Base-by-base conservation (phyloP, 208 protist species). In the Trypanosoma boissoni region DNA sequence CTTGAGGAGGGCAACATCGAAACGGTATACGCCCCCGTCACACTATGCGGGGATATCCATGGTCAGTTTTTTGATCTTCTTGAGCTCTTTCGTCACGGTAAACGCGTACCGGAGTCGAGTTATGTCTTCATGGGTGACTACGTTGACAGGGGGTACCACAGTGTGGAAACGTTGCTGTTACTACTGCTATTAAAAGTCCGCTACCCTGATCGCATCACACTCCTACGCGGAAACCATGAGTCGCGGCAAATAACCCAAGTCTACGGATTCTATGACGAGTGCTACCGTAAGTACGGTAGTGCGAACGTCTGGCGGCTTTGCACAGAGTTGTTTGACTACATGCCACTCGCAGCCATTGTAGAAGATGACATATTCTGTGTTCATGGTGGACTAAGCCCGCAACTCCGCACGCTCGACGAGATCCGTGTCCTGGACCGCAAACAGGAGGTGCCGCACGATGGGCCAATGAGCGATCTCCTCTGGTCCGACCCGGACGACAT, bases 41-140 rank as follows among this genome's bases (percentile, higher is more conserved):
- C 97, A 0, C 95, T 99, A 1, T 99, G 97, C 74, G 99, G 99
- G 18, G 99, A 99, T 75, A 98, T 99, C 48, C 99, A 99, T 73
- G 99, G 98, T 0, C 98, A 99, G 82, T 99, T 99, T 57, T 98
- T 94, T 69, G 98, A 99, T 68, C 80, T 99, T 16, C 77, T 98
- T 31, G 91, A 99, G 78, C 83, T 99, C 18, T 99, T 99, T 66
- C 78, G 86, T 53, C 92, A 98, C 55, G 97, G 95, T 14, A 97
- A 97, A 9, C 68, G 84, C 27, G 78, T 94, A 43, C 83, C 85
- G 1, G 85, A 91, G 6, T 93, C 80, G 9, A 77, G 80, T 31
- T 96, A 94, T 65, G 74, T 96, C 3, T 96, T 96, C 45, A 87
- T 96, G 85, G 96, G 95, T 29, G 95, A 98, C 68, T 97, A 96